Base-by-base conservation (phyloP, 768 basidiomycete genomes). In the Trametes sanguinea region DNA sequence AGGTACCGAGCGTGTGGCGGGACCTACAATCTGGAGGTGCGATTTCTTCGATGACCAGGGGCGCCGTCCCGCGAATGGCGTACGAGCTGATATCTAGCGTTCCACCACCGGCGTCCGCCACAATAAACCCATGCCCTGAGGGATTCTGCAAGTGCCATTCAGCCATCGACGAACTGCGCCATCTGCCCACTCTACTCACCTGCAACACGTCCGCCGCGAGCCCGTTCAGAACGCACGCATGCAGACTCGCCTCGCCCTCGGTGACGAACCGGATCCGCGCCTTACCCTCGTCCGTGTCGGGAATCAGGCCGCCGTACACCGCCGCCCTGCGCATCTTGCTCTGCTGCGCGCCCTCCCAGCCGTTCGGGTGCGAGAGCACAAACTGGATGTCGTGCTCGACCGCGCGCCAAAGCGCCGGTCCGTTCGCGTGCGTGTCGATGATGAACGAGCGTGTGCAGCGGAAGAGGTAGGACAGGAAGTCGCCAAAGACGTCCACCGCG, bases 31-130 rank as follows among this genome's bases (percentile, higher is more conserved):
- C 90, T 10, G 90, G 88, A 29, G 90, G 90, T 2, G 90, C 90
- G 65, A 91, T 85, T 74, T 92, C 90, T 70, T 92, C 90, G 67
- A 92, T 91, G 14, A 88, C 83, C 14, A 92, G 81, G 0, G 90
- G 90, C 29, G 80, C 73, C 3, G 86, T 85, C 52, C 81, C 86
- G 6, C 85, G 84, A 54, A 92, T 88, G 1, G 85, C 88, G 65
- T 92, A 92, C 4, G 90, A 86, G 64, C 88, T 89, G 67, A 92
- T 88, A 71, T 92, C 90, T 50, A 92, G 80, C 0, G 90, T 92
- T 44, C 90, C 90, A 55, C 90, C 90, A 57, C 90, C 90, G 1
- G 90, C 90, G 72, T 92, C 90, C 11, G 87, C 87, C 27, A 92
- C 86, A 27, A 92, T 77, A 74, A 92, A 92, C 4, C 90, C 90